Evolutionary conservation across 2,329 filamentous ascomycete species (phyloP).

Genomic region (Neofusicoccum sp.): DNA sequence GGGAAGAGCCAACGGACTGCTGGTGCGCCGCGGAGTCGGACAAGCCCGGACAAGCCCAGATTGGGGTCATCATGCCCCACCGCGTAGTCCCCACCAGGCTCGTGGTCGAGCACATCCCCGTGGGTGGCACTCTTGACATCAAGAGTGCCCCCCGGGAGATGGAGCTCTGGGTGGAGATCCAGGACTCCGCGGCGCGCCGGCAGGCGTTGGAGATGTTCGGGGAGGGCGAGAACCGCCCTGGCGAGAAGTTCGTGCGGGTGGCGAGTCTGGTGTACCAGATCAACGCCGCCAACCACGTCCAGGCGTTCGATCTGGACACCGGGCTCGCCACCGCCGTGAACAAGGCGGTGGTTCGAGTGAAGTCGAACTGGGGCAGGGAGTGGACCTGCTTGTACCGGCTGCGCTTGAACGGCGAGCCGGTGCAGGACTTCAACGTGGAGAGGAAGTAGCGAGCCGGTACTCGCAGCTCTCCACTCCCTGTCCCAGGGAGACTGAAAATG

Average conservation of each 20-base stretch:
- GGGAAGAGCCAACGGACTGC: constrained; percentile 80
- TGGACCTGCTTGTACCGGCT: constrained; percentile 50
- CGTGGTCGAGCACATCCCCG: constrained; percentile 48
- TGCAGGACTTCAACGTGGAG: neutral
- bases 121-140: constrained; percentile 39
- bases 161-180: constrained; percentile 46
- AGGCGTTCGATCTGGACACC: constrained; percentile 40
- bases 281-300: constrained; percentile 40
- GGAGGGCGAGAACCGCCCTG: constrained; percentile 17
- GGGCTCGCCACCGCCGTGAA: constrained; percentile 26
- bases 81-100: constrained; percentile 40
- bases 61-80: constrained; percentile 55
- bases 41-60: constrained; percentile 55
- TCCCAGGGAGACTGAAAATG: neutral
- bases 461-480: neutral
- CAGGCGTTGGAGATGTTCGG: constrained; percentile 45
- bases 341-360: constrained; percentile 40
- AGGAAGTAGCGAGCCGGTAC: constrained; percentile 4
- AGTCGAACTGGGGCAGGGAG: constrained; percentile 44
- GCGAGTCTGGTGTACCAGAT: constrained; percentile 43
- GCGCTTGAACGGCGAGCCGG: constrained; percentile 40
- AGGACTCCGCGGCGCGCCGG: constrained; percentile 17
- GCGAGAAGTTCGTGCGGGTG: constrained; percentile 39
- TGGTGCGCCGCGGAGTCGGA: constrained; percentile 65
- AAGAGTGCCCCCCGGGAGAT: constrained; percentile 41